A percentile compares a stretch with the other conserved stretches of the same genome.
phyloP scores from a whole-genome alignment of 2,329 filamentous ascomycete genomes.

The Sporothrix pseudoabietina region DNA sequence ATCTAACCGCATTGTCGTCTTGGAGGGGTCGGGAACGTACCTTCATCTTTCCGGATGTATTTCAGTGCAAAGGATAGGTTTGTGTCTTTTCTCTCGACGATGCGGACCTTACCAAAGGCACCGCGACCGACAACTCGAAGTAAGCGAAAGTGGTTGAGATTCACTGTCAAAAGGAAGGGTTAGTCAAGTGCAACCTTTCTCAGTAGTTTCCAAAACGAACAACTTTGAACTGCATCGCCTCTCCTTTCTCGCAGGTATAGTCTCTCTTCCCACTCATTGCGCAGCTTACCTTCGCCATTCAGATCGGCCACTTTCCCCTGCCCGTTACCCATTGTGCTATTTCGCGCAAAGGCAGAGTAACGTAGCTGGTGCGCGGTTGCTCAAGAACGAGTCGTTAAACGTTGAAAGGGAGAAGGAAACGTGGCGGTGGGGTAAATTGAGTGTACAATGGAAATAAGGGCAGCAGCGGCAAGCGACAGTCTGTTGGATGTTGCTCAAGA shows the following conservation, averaged over 20 bases:
- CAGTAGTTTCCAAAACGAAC: background rate
- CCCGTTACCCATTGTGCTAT: constrained; percentile 77
- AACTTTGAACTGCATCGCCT: background rate
- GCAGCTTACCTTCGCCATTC: constrained; percentile 80
- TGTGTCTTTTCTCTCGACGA: constrained; percentile 96
- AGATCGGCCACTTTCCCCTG: constrained; percentile 92
- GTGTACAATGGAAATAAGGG: background rate
- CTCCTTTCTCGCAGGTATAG: background rate
- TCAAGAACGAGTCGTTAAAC: background rate
- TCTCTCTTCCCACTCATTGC: background rate
- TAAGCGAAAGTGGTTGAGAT: constrained; percentile 94
- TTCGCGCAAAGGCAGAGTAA: background rate
- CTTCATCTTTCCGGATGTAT: constrained; percentile 98
- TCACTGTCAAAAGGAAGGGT: constrained; percentile 61
- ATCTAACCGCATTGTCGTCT: too few relatives aligned
- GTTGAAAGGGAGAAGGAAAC: background rate
- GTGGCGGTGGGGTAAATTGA: background rate
- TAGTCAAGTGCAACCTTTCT: background rate
- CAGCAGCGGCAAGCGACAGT: background rate
- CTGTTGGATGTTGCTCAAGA: background rate
- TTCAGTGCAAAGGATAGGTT: constrained; percentile 93
- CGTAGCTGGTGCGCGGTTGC: background rate
- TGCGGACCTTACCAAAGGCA: constrained; percentile 97
- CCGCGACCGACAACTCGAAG: constrained; percentile 95
- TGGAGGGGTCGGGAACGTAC: constrained; percentile 51